Percentiles rank a stretch among this genome's conserved stretches.
phyloP scores from a whole-genome alignment of 2,329 filamentous ascomycete genomes.

The Apiospora saccharicola region DNA sequence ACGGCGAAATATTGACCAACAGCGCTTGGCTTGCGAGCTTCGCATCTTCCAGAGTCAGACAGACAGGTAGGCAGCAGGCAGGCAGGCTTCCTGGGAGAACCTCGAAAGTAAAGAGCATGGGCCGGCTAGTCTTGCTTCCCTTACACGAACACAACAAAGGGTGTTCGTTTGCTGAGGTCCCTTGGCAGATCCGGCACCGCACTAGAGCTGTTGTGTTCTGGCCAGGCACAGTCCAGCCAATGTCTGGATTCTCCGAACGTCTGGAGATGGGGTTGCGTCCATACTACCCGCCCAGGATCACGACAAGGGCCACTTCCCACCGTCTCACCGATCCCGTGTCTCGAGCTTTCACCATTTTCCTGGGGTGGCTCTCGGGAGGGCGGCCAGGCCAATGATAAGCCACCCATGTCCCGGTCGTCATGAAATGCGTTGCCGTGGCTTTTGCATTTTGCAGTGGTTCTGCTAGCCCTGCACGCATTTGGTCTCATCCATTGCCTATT shows the following conservation, averaged over 20 bases:
- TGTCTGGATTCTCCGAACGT: neutral
- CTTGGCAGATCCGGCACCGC: constrained; percentile 1
- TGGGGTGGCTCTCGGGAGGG: constrained; percentile 7
- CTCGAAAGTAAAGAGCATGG: neutral
- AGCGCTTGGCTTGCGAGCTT: neutral
- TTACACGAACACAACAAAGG: constrained; percentile 6
- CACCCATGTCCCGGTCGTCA: neutral
- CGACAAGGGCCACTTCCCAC: constrained; percentile 7
- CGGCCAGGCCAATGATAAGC: constrained; percentile 1
- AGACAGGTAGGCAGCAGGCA: neutral
- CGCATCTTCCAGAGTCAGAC: neutral
- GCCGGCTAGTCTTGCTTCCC: neutral
- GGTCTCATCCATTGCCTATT: constrained; percentile 19
- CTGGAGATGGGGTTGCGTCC: constrained; percentile 11
- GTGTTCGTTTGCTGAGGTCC: neutral
- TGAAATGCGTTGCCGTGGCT: neutral
- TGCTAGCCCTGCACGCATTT: neutral
- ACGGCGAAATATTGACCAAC: neutral
- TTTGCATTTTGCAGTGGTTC: constrained; percentile 1
- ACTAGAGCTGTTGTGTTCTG: constrained; percentile 5
- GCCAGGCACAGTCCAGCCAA: neutral
- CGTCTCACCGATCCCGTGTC: constrained; percentile 20
- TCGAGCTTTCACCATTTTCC: constrained; percentile 15
- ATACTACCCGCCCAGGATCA: constrained; percentile 11
- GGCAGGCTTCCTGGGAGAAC: neutral